Evolutionary conservation across 2,329 filamentous ascomycete genomes (phyloP).

Genomic region (Calonectria hongkongensis): DNA sequence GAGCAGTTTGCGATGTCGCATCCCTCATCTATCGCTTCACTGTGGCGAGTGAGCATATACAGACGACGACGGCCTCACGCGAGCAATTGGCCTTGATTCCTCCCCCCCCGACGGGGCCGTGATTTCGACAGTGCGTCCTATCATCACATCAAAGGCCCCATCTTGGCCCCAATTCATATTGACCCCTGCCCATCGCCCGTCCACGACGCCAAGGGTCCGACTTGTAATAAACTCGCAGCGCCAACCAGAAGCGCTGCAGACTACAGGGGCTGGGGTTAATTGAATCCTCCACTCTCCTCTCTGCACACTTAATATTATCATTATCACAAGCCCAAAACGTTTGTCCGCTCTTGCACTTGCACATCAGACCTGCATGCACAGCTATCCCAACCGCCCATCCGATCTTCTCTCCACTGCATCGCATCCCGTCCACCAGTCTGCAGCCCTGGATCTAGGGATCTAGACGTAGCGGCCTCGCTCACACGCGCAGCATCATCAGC

Average conservation of each 20-base stretch:
- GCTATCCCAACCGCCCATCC: slow-evolving; percentile 14
- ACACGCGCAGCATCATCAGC: not conserved
- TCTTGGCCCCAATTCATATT: slow-evolving; percentile 26
- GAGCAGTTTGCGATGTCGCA: not conserved
- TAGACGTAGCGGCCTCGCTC: not conserved
- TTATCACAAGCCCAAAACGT: slow-evolving; percentile 22
- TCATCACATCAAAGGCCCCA: slow-evolving; percentile 19
- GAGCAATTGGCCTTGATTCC: not conserved
- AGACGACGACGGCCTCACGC: not conserved
- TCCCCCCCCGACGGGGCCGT: not conserved
- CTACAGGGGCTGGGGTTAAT: slow-evolving; percentile 19
- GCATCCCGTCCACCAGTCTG: not conserved
- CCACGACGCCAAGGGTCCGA: slow-evolving; percentile 6
- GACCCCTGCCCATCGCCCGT: slow-evolving; percentile 29
- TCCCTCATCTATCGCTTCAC: not conserved
- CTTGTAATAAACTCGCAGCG: slow-evolving; percentile 29
- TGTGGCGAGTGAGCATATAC: not conserved
- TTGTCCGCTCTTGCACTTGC: slow-evolving; percentile 1
- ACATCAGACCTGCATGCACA: slow-evolving; percentile 6
- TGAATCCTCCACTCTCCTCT: slow-evolving; percentile 28
- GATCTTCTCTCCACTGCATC: slow-evolving; percentile 7
- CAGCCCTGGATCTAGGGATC: not conserved
- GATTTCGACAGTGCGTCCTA: slow-evolving; percentile 1
- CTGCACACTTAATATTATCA: slow-evolving; percentile 16
- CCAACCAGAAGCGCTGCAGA: slow-evolving; percentile 26